Evolutionary conservation across 805 yeast genomes (phyloP).

Genomic region (Candida alai): DNA sequence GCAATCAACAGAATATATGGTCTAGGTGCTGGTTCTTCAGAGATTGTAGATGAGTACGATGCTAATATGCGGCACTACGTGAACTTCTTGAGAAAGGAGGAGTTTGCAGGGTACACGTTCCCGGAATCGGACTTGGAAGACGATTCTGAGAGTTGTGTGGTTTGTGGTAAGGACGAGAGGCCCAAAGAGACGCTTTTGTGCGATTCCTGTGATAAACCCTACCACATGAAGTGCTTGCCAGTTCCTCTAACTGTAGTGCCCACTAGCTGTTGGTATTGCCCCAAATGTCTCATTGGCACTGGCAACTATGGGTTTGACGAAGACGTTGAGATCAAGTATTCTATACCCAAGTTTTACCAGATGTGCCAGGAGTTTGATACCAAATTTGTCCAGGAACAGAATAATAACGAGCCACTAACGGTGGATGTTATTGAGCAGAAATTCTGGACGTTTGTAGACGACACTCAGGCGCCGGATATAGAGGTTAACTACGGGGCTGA

Average conservation of each 20-base stretch:
- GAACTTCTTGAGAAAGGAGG: constrained; percentile 22
- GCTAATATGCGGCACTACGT: constrained; percentile 29
- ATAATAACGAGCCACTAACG: constrained; percentile 27
- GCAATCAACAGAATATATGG: constrained; percentile 23
- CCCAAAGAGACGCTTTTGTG: constrained; percentile 56
- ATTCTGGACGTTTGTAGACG: constrained; percentile 59
- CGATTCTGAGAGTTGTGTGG: constrained; percentile 38
- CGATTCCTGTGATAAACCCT: constrained; percentile 69
- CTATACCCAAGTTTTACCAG: constrained; percentile 56
- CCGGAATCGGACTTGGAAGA: constrained; percentile 30
- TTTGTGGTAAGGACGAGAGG: constrained; percentile 46
- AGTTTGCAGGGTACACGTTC: constrained; percentile 22
- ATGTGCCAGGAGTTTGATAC: constrained; percentile 48
- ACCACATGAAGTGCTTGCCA: constrained; percentile 63
- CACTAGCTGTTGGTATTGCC: constrained; percentile 72
- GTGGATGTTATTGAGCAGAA: constrained; percentile 51
- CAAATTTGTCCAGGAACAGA: constrained; percentile 35
- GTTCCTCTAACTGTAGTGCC: constrained; percentile 55
- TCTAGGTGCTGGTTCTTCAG: constrained; percentile 13
- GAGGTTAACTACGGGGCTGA: constrained; percentile 84
- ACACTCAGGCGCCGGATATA: constrained; percentile 39
- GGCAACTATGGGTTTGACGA: constrained; percentile 89
- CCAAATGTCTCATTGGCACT: constrained; percentile 77
- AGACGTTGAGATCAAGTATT: constrained; percentile 45
- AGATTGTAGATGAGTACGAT: constrained; percentile 23